Percentiles rank a stretch among this genome's conserved stretches.
Evolutionary conservation across 768 basidiomycete genomes (phyloP).

Genomic region (Lactarius psammicola): DNA sequence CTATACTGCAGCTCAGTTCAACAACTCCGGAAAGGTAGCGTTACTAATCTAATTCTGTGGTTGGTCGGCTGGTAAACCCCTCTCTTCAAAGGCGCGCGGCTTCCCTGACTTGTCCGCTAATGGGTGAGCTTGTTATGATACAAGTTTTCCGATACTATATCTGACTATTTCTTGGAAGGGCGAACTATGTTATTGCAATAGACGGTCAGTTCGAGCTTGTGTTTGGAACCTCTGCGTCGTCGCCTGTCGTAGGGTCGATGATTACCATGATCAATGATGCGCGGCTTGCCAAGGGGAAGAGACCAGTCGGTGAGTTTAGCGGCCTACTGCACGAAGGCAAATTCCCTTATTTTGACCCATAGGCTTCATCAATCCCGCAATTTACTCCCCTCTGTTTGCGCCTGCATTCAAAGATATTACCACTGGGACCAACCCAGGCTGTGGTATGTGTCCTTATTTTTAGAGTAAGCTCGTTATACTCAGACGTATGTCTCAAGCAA

Average conservation of each 20-base stretch:
- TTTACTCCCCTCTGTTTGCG: constrained; percentile 29
- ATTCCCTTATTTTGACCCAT: background rate
- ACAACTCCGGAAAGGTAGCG: constrained; percentile 36
- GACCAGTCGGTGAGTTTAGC: constrained; percentile 32
- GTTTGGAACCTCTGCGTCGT: constrained; percentile 40
- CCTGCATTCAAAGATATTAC: constrained; percentile 34
- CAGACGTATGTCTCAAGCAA: constrained; percentile 11
- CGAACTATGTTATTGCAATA: constrained; percentile 36
- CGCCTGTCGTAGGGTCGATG: constrained; percentile 38
- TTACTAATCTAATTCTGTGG: background rate
- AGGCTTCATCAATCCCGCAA: constrained; percentile 58
- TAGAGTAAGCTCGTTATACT: background rate
- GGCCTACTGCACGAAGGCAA: background rate
- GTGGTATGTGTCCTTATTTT: constrained; percentile 15
- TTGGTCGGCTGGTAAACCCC: background rate
- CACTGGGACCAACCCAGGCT: constrained; percentile 31
- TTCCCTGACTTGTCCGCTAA: constrained; percentile 39
- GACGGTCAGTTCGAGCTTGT: constrained; percentile 35
- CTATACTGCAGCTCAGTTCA: constrained; percentile 37
- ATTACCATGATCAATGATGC: constrained; percentile 41
- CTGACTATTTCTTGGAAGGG: constrained; percentile 24
- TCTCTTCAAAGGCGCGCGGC: constrained; percentile 30
- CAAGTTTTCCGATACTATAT: background rate
- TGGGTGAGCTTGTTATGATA: constrained; percentile 30
- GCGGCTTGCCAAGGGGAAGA: constrained; percentile 37